phyloP scores from a whole-genome alignment of 2,329 filamentous ascomycete genomes.

The Calonectria pseudoturangicola region DNA sequence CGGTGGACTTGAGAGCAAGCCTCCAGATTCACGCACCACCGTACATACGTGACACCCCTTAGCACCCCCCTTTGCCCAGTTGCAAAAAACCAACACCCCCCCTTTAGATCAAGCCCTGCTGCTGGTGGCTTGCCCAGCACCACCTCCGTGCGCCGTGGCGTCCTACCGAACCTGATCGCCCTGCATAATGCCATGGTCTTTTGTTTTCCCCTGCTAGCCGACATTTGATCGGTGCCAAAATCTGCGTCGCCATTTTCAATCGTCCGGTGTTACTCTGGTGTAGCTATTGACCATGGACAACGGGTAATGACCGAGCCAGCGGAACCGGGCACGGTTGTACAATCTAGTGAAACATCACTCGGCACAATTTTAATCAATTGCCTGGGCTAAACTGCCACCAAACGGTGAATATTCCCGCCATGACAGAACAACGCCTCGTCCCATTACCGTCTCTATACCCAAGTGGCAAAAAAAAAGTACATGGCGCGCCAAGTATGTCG shows the following conservation, averaged over 20 bases:
- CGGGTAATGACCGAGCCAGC: slow-evolving; percentile 39
- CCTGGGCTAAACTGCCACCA: slow-evolving; percentile 5
- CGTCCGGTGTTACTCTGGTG: slow-evolving; percentile 11
- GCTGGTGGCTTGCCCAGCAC: slow-evolving; percentile 28
- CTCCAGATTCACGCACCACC: slow-evolving; percentile 10
- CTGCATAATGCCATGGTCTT: slow-evolving; percentile 33
- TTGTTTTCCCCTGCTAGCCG: slow-evolving; percentile 18
- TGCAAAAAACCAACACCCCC: not conserved
- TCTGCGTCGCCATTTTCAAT: slow-evolving; percentile 13
- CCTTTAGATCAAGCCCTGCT: slow-evolving; percentile 24
- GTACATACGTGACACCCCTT: not conserved
- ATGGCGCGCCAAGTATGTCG: slow-evolving; percentile 2
- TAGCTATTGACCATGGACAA: slow-evolving; percentile 14
- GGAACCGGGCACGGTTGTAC: slow-evolving; percentile 22
- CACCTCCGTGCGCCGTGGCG: slow-evolving; percentile 34
- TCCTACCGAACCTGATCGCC: slow-evolving; percentile 35
- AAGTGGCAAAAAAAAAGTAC: slow-evolving; percentile 25
- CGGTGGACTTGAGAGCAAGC: slow-evolving; percentile 14
- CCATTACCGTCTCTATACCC: slow-evolving; percentile 6
- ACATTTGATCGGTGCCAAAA: slow-evolving; percentile 18
- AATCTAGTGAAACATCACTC: slow-evolving; percentile 32
- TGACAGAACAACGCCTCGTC: not conserved
- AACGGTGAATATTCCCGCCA: not conserved
- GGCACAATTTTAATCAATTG: slow-evolving; percentile 33
- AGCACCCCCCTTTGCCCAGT: slow-evolving; percentile 10